These are phyloP conservation scores for Allantophomopsis cytisporea DNA, from an alignment of 2,329 filamentous ascomycete genomes.

Conservation along the genomic window DNA sequence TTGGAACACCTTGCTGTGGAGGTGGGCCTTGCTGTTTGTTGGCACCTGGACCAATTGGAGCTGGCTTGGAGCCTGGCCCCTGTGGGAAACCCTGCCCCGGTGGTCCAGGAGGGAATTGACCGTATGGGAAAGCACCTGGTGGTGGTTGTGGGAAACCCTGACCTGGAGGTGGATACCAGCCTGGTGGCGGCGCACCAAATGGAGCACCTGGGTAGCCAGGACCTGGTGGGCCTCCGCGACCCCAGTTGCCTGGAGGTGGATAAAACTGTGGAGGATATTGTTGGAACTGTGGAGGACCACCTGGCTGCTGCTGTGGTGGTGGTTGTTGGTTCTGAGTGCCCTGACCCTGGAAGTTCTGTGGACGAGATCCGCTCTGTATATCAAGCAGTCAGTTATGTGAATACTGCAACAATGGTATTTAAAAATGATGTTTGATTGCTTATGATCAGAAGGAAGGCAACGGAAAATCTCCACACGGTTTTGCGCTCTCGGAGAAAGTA, in stretches of 20 bases:
- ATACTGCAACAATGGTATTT: conserved; percentile 16
- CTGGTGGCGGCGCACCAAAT: conserved; percentile 59
- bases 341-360: conserved; percentile 5
- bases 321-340: conserved; percentile 5
- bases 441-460: conserved; percentile 98
- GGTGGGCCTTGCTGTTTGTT: conserved; percentile 34
- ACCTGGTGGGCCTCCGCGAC: conserved; percentile 35
- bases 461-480: conserved; percentile 92
- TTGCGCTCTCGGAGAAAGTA: conserved; percentile 86
- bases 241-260: conserved; percentile 33
- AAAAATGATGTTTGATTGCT: conserved; percentile 4
- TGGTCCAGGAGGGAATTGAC: conserved; percentile 48
- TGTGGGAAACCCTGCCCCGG: conserved; percentile 19
- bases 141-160: conserved; percentile 60
- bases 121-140: conserved; percentile 35
- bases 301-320: conserved; percentile 3
- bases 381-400: no score
- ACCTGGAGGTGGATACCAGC: conserved; percentile 65
- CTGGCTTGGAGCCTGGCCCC: conserved; percentile 22
- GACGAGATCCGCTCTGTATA: conserved; percentile 24
- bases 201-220: conserved; percentile 63
- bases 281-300: conserved; percentile 11
- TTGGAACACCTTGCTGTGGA: conserved; percentile 23
- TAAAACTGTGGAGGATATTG: conserved; percentile 20
- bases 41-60: conserved; percentile 34